A percentile compares a stretch with the other conserved stretches of the same genome.
Conservation (phyloP, 768 basidiomycete species). For the Macrocybe gigantea region DNA sequence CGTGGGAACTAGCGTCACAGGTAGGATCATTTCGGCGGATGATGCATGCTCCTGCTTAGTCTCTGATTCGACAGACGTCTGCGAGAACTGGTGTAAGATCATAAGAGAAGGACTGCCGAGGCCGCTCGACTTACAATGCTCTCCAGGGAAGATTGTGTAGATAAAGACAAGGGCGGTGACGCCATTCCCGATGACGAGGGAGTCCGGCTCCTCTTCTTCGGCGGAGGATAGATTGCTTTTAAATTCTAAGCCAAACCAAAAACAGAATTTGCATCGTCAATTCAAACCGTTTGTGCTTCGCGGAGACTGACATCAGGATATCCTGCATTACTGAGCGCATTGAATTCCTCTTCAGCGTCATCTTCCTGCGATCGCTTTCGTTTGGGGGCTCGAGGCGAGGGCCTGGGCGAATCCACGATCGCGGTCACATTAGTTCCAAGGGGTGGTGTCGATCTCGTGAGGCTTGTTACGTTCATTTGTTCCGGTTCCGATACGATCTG, state of each 20-base stretch:
- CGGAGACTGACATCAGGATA: conserved; percentile 37
- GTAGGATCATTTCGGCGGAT: too few species aligned
- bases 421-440: not conserved
- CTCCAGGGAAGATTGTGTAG: conserved; percentile 4
- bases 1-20: too few species aligned
- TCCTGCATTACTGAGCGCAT: conserved; percentile 17
- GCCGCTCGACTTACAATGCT: too few species aligned
- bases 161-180: conserved; percentile 4
- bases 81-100: too few species aligned
- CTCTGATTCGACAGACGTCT: too few species aligned
- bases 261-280: conserved; percentile 1
- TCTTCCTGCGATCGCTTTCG: conserved; percentile 23
- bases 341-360: conserved; percentile 6
- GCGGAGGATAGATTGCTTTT: conserved; percentile 37
- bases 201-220: conserved; percentile 33
- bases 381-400: conserved; percentile 15
- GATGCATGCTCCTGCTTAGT: too few species aligned
- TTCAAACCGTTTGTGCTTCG: not conserved
- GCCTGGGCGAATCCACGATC: not conserved
- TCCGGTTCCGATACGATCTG: too few species aligned
- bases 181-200: conserved; percentile 21
- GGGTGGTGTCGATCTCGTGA: too few species aligned
- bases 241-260: conserved; percentile 29
- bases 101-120: too few species aligned
- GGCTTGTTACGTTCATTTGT: too few species aligned